Conservation (phyloP, 371 early-diverging fungal genomes). For the Mucor piriformis region DNA sequence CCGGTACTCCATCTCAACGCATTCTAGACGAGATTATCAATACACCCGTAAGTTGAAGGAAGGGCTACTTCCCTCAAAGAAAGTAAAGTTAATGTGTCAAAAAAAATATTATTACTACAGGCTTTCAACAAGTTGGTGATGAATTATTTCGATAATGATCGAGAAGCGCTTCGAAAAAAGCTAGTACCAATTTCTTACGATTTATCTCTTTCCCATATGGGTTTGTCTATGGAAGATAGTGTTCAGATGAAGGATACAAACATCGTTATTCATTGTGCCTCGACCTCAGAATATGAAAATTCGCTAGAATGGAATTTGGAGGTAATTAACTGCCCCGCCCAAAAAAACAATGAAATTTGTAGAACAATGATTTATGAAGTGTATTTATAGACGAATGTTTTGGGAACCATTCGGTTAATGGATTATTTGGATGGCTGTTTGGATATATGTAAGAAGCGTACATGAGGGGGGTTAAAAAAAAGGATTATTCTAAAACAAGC, state of each 20-base stretch:
- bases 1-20: constrained; percentile 30
- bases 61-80: not conserved
- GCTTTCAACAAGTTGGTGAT: constrained; percentile 21
- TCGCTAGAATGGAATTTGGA: constrained; percentile 49
- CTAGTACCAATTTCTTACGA: constrained; percentile 51
- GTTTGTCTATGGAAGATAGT: constrained; percentile 45
- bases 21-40: constrained; percentile 30
- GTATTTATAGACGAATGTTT: constrained; percentile 43
- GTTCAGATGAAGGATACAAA: constrained; percentile 39
- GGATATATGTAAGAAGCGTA: constrained; percentile 22
- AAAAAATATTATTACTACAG: constrained; percentile 10
- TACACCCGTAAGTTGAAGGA: constrained; percentile 17
- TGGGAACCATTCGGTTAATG: constrained; percentile 52
- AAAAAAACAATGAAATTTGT: no score
- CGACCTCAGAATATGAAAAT: constrained; percentile 52
- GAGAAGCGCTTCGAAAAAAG: constrained; percentile 31
- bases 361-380: not conserved
- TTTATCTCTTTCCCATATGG: constrained; percentile 47
- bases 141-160: constrained; percentile 5
- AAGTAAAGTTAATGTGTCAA: not conserved
- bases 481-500: not conserved
- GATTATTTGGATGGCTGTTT: constrained; percentile 46
- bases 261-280: constrained; percentile 56
- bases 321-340: no score
- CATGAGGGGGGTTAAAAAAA: not conserved